Evolutionary conservation across 345 rosid genomes (phyloP), one percentile per base, ranked within the genome.

Genomic region (Camelina hispida): DNA sequence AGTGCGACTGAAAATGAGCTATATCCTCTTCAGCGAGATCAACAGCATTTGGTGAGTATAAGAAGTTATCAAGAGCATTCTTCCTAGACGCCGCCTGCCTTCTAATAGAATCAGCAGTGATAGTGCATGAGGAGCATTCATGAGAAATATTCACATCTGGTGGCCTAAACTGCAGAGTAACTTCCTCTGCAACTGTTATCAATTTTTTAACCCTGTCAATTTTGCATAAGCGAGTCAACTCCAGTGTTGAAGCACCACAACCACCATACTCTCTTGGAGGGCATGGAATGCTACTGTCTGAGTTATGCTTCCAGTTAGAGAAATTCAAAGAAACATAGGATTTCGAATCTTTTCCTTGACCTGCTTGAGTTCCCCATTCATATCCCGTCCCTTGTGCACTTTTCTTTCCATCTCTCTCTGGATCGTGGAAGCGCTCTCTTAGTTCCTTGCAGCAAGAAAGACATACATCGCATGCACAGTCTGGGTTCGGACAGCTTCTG

Each of bases 1-100:
- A 93, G 18, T 93, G 96, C 53, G 35, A 68, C 76, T 81, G 93
- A 79, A 93, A 91, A 84, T 93, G 97, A 72, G 83, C 47, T 63
- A 85, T 72, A 74, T 86, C 85, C 10, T 77, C 82, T 56, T 70
- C 79, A 28, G 75, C 53, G 42, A 87, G 69, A 69, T 85, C 87
- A 69, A 57, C 68, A 32, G 87, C 92, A 53, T 17, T 68, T 53
- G 97, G 98, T 30, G 87, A 71, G 69, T 85, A 93, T 38, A 93
- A 75, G 77, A 80, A 91, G 68, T 88, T 91, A 62, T 87, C 93
- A 79, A 62, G 47, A 43, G 79, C 60, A 59, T 74, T 85, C 44
- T 83, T 75, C 44, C 92, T 84, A 34, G 73, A 84, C 1, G 98
- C 88, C 1, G 30, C 30, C 79, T 83, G 62, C 78, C 90, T 57